These are phyloP conservation scores for Suillus fuscotomentosus DNA, from an alignment of 768 basidiomycete genomes.

Conservation along the genomic window DNA sequence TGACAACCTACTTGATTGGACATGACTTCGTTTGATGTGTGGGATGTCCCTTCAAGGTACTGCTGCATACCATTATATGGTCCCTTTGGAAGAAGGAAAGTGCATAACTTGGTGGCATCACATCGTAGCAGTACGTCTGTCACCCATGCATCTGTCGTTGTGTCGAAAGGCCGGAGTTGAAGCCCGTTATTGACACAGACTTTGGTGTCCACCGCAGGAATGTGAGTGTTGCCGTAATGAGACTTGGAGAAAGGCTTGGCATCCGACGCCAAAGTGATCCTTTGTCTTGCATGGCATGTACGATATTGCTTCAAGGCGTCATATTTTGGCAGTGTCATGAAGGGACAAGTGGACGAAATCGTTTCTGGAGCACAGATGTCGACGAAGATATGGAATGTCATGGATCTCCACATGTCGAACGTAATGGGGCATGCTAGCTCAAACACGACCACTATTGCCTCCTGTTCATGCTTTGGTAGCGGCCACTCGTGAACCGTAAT, in stretches of 20 bases:
- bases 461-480: constrained; percentile 27
- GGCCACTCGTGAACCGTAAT: constrained; percentile 49
- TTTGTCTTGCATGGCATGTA: constrained; percentile 15
- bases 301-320: constrained; percentile 11
- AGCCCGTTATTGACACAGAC: constrained; percentile 37
- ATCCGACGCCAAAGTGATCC: constrained; percentile 23
- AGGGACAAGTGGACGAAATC: constrained; percentile 2
- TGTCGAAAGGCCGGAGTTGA: constrained; percentile 30
- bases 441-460: constrained; percentile 36
- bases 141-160: constrained; percentile 11
- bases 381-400: constrained; percentile 37
- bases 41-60: constrained; percentile 34
- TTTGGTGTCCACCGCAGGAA: constrained; percentile 13
- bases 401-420: constrained; percentile 44
- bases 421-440: constrained; percentile 39
- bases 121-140: constrained; percentile 10
- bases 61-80: constrained; percentile 37
- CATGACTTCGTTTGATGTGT: constrained; percentile 44
- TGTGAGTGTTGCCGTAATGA: constrained; percentile 12
- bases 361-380: constrained; percentile 30
- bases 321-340: constrained; percentile 18
- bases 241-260: constrained; percentile 18
- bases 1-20: constrained; percentile 42
- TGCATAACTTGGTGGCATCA: constrained; percentile 23
- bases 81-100: constrained; percentile 29